Base-by-base conservation (phyloP, 306 rosid species). In the Delonix regia region DNA sequence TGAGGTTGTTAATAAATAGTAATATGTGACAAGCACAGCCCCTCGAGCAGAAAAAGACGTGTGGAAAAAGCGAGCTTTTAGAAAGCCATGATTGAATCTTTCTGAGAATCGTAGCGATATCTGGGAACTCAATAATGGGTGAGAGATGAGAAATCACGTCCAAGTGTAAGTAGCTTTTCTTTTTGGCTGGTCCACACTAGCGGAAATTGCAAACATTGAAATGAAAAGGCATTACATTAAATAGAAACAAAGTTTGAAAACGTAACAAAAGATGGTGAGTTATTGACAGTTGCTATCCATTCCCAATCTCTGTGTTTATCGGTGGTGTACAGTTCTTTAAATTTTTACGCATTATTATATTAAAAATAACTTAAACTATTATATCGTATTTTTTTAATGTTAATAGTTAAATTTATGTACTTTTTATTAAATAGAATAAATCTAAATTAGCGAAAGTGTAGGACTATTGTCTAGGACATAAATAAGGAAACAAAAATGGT, bases 401-500 rank as follows among this genome's bases (percentile, higher is more conserved):
- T n/a, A n/a, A n/a, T n/a, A n/a, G n/a, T n/a, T n/a, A n/a, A n/a
- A n/a, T n/a, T n/a, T n/a, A n/a, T n/a, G n/a, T n/a, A n/a, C n/a
- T n/a, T n/a, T n/a, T n/a, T n/a, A n/a, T n/a, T n/a, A n/a, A n/a
- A n/a, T n/a, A n/a, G n/a, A n/a, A n/a, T n/a, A n/a, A n/a, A n/a
- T n/a, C n/a, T n/a, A n/a, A n/a, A n/a, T n/a, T n/a, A n/a, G n/a
- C n/a, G n/a, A n/a, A n/a, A n/a, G n/a, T n/a, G n/a, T n/a, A n/a
- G n/a, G n/a, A n/a, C n/a, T n/a, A n/a, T n/a, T n/a, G n/a, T n/a
- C n/a, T n/a, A n/a, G n/a, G n/a, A 19, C 12, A 55, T 55, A 55
- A 55, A 55, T 21, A 9, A 9, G 61, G 82, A 83, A 85, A 85
- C 82, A 70, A 78, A 61, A 49, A 53, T 91, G 64, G 93, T 85